Evolutionary conservation across 2,329 filamentous ascomycete species (phyloP).

Genomic region (Cadophora sp.): DNA sequence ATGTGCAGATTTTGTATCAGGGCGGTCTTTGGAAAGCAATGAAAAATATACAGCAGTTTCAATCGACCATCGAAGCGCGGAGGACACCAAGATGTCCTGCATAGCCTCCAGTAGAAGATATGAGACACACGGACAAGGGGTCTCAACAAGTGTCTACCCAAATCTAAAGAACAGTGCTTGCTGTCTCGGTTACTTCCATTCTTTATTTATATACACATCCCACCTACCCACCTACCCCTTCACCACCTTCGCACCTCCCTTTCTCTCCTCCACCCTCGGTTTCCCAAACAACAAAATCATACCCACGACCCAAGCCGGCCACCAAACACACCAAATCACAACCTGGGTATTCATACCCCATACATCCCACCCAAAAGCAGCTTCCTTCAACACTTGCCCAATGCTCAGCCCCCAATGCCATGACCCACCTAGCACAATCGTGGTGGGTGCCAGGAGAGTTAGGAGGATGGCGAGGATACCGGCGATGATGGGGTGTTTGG

Average conservation of each 20-base stretch:
- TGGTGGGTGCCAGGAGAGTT: slow-evolving; percentile 66
- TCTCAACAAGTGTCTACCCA: background rate
- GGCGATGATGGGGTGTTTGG: slow-evolving; percentile 48
- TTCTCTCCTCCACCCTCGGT: slow-evolving; percentile 32
- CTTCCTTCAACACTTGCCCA: slow-evolving; percentile 68
- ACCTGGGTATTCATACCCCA: slow-evolving; percentile 90
- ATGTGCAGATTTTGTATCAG: too few relatives aligned
- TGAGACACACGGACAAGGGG: too few relatives aligned
- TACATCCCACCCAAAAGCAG: slow-evolving; percentile 87
- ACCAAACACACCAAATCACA: slow-evolving; percentile 94
- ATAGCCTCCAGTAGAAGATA: too few relatives aligned
- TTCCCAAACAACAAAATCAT: slow-evolving; percentile 59
- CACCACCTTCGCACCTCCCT: background rate
- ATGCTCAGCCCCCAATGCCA: slow-evolving; percentile 56
- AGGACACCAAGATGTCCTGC: too few relatives aligned
- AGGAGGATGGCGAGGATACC: slow-evolving; percentile 59
- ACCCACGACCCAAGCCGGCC: slow-evolving; percentile 85
- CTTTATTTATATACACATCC: slow-evolving; percentile 6
- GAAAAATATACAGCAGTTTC: too few relatives aligned
- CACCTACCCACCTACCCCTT: background rate
- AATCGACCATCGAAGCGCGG: background rate
- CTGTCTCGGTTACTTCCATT: background rate
- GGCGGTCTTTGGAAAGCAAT: too few relatives aligned
- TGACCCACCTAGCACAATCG: slow-evolving; percentile 57
- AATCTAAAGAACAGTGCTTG: background rate